These are phyloP conservation scores for Kodamaea sagamina DNA, from an alignment of 805 yeast genomes.

Conservation along the genomic window DNA sequence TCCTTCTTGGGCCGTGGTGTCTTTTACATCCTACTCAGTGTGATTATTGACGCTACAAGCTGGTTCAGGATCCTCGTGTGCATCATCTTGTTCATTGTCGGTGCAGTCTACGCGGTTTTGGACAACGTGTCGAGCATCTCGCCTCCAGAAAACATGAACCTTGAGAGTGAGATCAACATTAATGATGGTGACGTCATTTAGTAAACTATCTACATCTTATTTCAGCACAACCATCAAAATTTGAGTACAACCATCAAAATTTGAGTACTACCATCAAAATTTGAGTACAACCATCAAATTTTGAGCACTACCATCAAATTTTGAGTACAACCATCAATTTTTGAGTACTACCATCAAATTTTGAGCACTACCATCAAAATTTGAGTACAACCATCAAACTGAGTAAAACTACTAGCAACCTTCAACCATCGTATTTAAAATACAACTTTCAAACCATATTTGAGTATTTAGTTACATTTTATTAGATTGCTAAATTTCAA, in stretches of 20 bases:
- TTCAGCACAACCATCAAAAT: no score
- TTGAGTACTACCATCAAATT: no score
- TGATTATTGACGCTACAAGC: constrained; percentile 49
- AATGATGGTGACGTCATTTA: constrained; percentile 43
- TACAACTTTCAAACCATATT: no score
- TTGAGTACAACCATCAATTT: no score
- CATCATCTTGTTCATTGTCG: constrained; percentile 57
- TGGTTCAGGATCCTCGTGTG: constrained; percentile 56
- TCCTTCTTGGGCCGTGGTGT: constrained; percentile 76
- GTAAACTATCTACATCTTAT: no score
- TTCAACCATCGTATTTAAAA: no score
- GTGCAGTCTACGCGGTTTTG: constrained; percentile 57
- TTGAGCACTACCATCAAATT: no score
- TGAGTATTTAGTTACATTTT: not conserved
- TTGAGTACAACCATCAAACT: no score
- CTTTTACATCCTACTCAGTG: constrained; percentile 43
- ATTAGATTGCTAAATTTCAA: constrained; percentile 2
- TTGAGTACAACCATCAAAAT: no score
- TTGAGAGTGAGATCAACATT: constrained; percentile 42
- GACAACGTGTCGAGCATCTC: constrained; percentile 75
- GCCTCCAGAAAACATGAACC: constrained; percentile 79
- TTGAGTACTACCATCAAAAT: no score
- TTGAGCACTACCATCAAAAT: no score
- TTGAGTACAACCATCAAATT: no score
- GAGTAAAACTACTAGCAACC: not conserved